phyloP scores from a whole-genome alignment of 331 rosid genomes.

The Stylosanthes scabra region DNA sequence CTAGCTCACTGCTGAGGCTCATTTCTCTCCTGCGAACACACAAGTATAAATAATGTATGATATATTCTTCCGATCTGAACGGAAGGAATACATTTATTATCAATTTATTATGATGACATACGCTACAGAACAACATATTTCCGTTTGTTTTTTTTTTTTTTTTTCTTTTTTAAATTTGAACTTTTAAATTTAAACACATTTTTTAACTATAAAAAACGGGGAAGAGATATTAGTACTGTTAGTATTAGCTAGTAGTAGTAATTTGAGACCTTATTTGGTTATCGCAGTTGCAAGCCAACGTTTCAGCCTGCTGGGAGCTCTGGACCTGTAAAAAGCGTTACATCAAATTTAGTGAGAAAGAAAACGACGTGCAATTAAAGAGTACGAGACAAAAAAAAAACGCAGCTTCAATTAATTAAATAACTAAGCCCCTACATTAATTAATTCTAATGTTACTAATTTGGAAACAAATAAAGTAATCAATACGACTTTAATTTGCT shows the following conservation, averaged over 20 bases:
- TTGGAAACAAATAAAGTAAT: background rate
- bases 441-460: background rate
- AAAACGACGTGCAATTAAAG: slow-evolving; percentile 33
- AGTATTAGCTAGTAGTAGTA: too few relatives aligned
- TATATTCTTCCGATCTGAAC: slow-evolving; percentile 15
- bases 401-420: slow-evolving; percentile 17
- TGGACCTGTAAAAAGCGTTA: slow-evolving; percentile 52
- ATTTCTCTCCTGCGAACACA: slow-evolving; percentile 60
- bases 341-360: slow-evolving; percentile 36
- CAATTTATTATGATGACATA: slow-evolving; percentile 4
- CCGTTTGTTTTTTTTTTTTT: slow-evolving; percentile 27
- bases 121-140: slow-evolving; percentile 31
- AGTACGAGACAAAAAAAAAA: slow-evolving; percentile 3
- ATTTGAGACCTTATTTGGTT: slow-evolving; percentile 55
- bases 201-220: too few relatives aligned
- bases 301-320: slow-evolving; percentile 61
- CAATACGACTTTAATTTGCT: background rate
- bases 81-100: slow-evolving; percentile 18
- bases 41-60: background rate
- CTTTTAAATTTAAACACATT: too few relatives aligned
- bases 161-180: background rate
- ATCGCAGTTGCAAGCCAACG: slow-evolving; percentile 49
- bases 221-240: background rate
- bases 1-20: slow-evolving; percentile 58
- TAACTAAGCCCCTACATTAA: background rate